These are phyloP conservation scores for Aschersonia sp. DNA, from an alignment of 2,329 filamentous ascomycete genomes.

Conservation along the genomic window DNA sequence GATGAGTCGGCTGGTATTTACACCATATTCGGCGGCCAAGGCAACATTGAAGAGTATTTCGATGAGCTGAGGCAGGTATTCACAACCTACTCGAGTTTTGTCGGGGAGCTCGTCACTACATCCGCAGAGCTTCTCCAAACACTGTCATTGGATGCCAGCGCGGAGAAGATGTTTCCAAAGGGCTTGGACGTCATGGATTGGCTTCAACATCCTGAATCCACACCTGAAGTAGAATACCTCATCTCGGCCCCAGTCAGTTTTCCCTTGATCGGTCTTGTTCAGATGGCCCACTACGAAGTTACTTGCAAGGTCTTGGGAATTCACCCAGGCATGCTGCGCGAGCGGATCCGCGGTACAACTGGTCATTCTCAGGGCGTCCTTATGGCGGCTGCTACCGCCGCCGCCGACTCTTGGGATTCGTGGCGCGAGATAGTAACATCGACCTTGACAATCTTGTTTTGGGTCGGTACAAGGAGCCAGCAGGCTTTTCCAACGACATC, in stretches of 20 bases:
- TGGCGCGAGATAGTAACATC: conserved; percentile 69
- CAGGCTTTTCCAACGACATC: conserved; percentile 95
- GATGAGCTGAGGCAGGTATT: conserved; percentile 90
- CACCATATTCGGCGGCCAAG: conserved; percentile 90
- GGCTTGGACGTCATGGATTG: conserved; percentile 91
- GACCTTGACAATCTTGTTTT: conserved; percentile 87
- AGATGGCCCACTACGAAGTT: conserved; percentile 89
- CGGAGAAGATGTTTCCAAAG: conserved; percentile 92
- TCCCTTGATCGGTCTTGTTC: conserved; percentile 87
- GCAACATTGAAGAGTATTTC: conserved; percentile 99
- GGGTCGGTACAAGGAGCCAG: conserved; percentile 94
- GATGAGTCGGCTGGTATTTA: conserved; percentile 78
- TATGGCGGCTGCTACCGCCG: conserved; percentile 80
- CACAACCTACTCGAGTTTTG: conserved; percentile 79
- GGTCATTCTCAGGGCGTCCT: conserved; percentile 96
- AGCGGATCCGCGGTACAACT: conserved; percentile 74
- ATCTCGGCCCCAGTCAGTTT: conserved; percentile 92
- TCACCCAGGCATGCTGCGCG: conserved; percentile 75
- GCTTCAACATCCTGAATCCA: conserved; percentile 77
- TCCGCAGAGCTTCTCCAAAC: conserved; percentile 79
- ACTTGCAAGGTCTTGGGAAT: conserved; percentile 85
- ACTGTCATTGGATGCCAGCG: conserved; percentile 67
- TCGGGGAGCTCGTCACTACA: conserved; percentile 68
- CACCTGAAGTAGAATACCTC: conserved; percentile 87
- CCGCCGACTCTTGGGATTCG: conserved; percentile 84